These are phyloP conservation scores for Irpex lacteus DNA, from an alignment of 1,284 basidiomycete species.

Conservation along the genomic window DNA sequence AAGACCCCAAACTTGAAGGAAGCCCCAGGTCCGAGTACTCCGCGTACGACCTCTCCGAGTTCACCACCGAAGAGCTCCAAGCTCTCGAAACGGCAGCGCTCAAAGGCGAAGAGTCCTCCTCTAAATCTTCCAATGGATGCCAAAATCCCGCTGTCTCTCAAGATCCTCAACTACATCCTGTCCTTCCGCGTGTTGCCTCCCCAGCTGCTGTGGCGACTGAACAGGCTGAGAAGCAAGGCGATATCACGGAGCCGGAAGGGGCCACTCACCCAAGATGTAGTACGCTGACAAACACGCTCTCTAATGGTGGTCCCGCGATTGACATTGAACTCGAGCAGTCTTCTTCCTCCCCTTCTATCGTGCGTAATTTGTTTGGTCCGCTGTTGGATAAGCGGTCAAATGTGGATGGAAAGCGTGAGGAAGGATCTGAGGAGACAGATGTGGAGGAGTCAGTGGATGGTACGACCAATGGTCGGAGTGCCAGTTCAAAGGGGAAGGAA, in stretches of 20 bases:
- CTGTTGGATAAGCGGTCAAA: too few relatives aligned
- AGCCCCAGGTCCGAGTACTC: slow-evolving; percentile 29
- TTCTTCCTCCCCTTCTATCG: slow-evolving; percentile 1
- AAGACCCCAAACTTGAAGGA: background rate
- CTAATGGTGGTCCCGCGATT: slow-evolving; percentile 28
- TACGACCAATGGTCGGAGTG: background rate
- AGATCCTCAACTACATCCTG: background rate
- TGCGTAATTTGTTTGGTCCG: background rate
- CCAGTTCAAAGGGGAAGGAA: background rate
- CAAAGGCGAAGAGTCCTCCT: slow-evolving; percentile 12
- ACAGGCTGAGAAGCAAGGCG: too few relatives aligned
- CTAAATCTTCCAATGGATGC: background rate
- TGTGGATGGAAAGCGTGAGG: background rate
- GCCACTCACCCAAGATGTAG: background rate
- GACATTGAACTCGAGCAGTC: slow-evolving; percentile 20
- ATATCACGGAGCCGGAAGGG: too few relatives aligned
- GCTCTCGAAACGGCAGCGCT: slow-evolving; percentile 42
- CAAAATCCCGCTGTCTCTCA: slow-evolving; percentile 27
- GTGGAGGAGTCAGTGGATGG: background rate
- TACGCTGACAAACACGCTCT: background rate
- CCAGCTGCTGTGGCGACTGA: too few relatives aligned
- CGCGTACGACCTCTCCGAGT: slow-evolving; percentile 51
- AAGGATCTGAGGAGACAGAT: background rate
- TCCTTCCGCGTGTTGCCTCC: too few relatives aligned
- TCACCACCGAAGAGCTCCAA: slow-evolving; percentile 56